Evolutionary conservation across 176 grass and related monocot genomes (phyloP).

Genomic region (Carex littledalei): DNA sequence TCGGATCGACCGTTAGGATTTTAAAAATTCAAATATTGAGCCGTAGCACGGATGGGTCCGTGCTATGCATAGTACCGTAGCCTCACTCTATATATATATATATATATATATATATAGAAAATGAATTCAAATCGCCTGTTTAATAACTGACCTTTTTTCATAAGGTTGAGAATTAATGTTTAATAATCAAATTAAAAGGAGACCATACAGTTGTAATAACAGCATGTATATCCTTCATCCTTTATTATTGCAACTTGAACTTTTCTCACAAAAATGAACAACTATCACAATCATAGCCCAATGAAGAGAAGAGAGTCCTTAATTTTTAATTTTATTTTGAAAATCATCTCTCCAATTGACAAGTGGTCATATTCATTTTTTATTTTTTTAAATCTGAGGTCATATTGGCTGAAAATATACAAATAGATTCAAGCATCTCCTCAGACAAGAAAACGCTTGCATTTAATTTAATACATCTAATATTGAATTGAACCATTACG

Average conservation of each 20-base stretch:
- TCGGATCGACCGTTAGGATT: too few relatives aligned
- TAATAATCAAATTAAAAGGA: too few relatives aligned
- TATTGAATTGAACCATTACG: neutral
- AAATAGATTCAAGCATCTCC: neutral
- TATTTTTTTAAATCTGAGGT: neutral
- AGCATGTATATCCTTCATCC: neutral
- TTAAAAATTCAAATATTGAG: too few relatives aligned
- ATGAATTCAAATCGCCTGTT: neutral
- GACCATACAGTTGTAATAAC: neutral
- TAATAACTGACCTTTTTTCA: neutral
- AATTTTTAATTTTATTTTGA: neutral
- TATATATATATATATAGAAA: neutral
- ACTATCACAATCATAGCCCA: neutral
- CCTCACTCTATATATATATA: too few relatives aligned
- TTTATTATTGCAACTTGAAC: neutral
- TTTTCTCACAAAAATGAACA: neutral
- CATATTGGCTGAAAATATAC: neutral
- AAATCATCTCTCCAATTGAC: neutral
- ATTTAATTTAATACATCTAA: neutral
- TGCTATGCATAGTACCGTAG: too few relatives aligned
- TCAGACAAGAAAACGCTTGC: slow-evolving; percentile 3
- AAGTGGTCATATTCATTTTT: neutral
- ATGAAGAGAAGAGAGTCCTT: neutral
- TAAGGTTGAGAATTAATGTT: neutral
- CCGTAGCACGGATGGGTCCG: too few relatives aligned